These are phyloP conservation scores for Pyronema domesticum DNA, from an alignment of 495 filamentous ascomycete genomes.

Conservation along the genomic window DNA sequence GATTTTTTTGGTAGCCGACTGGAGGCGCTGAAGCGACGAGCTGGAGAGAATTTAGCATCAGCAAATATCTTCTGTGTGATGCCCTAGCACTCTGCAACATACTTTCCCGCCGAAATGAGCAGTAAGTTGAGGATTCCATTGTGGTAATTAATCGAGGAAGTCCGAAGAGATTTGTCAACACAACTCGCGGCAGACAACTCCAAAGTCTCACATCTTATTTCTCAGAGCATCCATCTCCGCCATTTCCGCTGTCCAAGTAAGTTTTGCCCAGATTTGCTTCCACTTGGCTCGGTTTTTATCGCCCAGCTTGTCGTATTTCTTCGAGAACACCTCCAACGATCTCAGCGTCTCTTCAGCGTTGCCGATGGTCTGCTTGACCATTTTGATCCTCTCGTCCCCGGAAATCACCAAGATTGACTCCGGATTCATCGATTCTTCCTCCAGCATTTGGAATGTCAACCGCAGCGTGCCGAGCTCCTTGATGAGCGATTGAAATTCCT, in stretches of 20 bases:
- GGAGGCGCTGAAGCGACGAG: conserved; percentile 24
- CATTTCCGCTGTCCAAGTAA: conserved; percentile 16
- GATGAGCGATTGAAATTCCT: conserved; percentile 20
- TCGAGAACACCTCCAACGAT: conserved; percentile 12
- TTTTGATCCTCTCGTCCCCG: conserved; percentile 17
- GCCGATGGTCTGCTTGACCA: conserved; percentile 20
- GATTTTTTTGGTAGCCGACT: conserved; percentile 7
- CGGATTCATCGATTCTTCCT: conserved; percentile 19
- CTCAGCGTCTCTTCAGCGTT: conserved; percentile 16
- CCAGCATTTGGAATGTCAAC: conserved; percentile 17
- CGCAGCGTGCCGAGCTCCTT: conserved; percentile 16
- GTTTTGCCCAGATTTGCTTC: conserved; percentile 6
- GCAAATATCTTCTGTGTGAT: not conserved
- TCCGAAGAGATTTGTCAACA: too few relatives aligned
- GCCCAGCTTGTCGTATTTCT: conserved; percentile 18
- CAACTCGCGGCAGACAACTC: not conserved
- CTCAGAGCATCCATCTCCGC: conserved; percentile 13
- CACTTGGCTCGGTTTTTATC: conserved; percentile 5
- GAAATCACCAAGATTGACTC: conserved; percentile 15
- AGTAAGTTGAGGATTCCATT: conserved; percentile 21
- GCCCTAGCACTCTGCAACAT: not conserved
- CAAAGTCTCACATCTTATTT: conserved; percentile 10
- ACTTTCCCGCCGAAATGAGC: conserved; percentile 20
- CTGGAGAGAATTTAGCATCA: conserved; percentile 1
- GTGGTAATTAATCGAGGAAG: conserved; percentile 20